These are phyloP conservation scores for Verticillium albo-atrum DNA, from an alignment of 2,329 filamentous ascomycete genomes.

Conservation along the genomic window DNA sequence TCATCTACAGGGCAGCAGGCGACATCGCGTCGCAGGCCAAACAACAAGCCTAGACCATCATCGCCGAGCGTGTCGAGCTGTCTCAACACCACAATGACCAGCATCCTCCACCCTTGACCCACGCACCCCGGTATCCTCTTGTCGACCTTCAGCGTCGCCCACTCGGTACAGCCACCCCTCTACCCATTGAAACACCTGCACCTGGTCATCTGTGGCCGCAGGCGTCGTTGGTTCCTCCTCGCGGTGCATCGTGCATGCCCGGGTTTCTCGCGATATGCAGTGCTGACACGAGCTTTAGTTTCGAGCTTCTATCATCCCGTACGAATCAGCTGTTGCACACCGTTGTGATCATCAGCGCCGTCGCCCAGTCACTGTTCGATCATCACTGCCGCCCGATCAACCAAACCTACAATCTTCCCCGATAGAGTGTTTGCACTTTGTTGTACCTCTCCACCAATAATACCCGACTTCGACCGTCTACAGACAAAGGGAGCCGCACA, in stretches of 20 bases:
- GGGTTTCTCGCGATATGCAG: neutral
- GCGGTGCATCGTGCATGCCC: neutral
- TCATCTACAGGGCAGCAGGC: neutral
- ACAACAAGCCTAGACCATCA: neutral
- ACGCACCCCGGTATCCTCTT: neutral
- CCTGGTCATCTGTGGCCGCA: neutral
- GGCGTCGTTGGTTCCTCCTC: neutral
- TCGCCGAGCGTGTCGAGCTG: neutral
- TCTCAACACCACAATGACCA: neutral
- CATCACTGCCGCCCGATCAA: neutral
- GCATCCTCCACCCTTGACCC: neutral
- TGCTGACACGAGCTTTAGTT: neutral
- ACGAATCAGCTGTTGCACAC: neutral
- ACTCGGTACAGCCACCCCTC: neutral
- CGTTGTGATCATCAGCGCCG: neutral
- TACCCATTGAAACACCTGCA: conserved; percentile 3
- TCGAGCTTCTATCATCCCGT: neutral
- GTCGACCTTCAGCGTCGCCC: neutral
- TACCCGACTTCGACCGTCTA: neutral
- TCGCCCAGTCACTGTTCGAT: neutral
- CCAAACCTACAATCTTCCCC: neutral
- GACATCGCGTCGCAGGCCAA: neutral
- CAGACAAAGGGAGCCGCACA: neutral
- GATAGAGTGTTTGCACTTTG: neutral
- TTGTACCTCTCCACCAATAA: neutral